Evolutionary conservation across 2,329 filamentous ascomycete species (phyloP).

Genomic region (Beauveria pseudobassiana): DNA sequence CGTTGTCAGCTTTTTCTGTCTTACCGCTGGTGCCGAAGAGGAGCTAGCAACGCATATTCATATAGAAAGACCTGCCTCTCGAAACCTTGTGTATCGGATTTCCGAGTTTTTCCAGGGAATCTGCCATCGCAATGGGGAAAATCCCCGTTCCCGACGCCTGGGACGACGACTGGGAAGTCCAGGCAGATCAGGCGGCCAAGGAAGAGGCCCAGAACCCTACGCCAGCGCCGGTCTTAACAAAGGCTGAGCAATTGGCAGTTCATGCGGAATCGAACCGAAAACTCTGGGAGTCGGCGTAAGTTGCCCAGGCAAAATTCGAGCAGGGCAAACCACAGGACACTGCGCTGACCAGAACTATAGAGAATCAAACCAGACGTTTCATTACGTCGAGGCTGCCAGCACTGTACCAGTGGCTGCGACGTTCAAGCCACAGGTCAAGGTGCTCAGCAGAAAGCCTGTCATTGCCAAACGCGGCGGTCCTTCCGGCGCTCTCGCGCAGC

Average conservation of each 20-base stretch:
- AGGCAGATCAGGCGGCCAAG: slow-evolving; percentile 54
- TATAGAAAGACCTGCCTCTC: not conserved
- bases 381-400: slow-evolving; percentile 63
- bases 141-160: slow-evolving; percentile 64
- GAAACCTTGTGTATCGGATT: too few species aligned
- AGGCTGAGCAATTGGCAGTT: slow-evolving; percentile 68
- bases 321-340: not conserved
- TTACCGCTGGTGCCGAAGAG: not conserved
- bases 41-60: not conserved
- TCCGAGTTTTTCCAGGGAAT: too few species aligned
- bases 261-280: slow-evolving; percentile 79
- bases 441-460: slow-evolving; percentile 75
- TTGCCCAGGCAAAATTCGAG: slow-evolving; percentile 9
- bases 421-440: slow-evolving; percentile 76
- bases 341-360: slow-evolving; percentile 30
- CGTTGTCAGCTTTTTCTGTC: not conserved
- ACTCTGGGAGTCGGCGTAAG: slow-evolving; percentile 84
- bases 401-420: slow-evolving; percentile 54
- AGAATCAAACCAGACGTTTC: slow-evolving; percentile 65
- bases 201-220: slow-evolving; percentile 26
- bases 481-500: slow-evolving; percentile 38
- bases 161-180: slow-evolving; percentile 84
- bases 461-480: slow-evolving; percentile 54
- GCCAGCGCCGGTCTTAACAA: slow-evolving; percentile 46
- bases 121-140: slow-evolving; percentile 12